A percentile compares a stretch with the other conserved stretches of the same genome.
phyloP scores from a whole-genome alignment of 192 early-diverging fungal genomes.

The Linnemannia schmuckeri region DNA sequence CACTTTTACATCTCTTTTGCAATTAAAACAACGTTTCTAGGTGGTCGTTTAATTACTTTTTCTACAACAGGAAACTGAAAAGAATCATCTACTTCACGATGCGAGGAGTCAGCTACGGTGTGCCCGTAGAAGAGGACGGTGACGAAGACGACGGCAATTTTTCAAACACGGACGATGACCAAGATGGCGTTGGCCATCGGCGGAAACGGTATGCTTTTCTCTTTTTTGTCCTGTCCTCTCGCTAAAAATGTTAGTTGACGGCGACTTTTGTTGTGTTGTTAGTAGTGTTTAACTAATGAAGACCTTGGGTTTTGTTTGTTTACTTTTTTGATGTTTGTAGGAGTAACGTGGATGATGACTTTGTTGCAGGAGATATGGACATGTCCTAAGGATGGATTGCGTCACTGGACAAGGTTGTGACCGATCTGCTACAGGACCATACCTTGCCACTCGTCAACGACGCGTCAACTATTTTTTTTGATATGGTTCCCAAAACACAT shows the following conservation, averaged over 20 bases:
- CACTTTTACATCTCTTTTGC: neutral
- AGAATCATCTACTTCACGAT: slow-evolving; percentile 94
- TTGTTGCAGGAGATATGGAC: slow-evolving; percentile 45
- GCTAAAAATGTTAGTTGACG: neutral
- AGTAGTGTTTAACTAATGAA: neutral
- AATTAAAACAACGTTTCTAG: slow-evolving; percentile 43
- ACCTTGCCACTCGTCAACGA: too few species aligned
- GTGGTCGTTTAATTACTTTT: slow-evolving; percentile 98
- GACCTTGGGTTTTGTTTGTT: neutral
- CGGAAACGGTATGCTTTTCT: slow-evolving; percentile 28
- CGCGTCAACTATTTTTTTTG: too few species aligned
- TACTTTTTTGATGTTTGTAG: neutral
- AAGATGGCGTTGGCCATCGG: slow-evolving; percentile 26
- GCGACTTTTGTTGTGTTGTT: neutral
- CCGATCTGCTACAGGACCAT: too few species aligned
- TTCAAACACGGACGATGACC: slow-evolving; percentile 38
- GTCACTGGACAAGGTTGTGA: too few species aligned
- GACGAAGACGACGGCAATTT: slow-evolving; percentile 33
- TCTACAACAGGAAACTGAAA: slow-evolving; percentile 92
- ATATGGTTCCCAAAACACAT: too few species aligned
- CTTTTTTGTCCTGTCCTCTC: neutral
- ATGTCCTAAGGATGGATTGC: slow-evolving; percentile 12
- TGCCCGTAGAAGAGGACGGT: slow-evolving; percentile 18
- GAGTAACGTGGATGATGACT: slow-evolving; percentile 23
- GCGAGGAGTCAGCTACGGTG: slow-evolving; percentile 82